phyloP scores from a whole-genome alignment of 768 basidiomycete genomes.

The Candolleomyces eurysporus region DNA sequence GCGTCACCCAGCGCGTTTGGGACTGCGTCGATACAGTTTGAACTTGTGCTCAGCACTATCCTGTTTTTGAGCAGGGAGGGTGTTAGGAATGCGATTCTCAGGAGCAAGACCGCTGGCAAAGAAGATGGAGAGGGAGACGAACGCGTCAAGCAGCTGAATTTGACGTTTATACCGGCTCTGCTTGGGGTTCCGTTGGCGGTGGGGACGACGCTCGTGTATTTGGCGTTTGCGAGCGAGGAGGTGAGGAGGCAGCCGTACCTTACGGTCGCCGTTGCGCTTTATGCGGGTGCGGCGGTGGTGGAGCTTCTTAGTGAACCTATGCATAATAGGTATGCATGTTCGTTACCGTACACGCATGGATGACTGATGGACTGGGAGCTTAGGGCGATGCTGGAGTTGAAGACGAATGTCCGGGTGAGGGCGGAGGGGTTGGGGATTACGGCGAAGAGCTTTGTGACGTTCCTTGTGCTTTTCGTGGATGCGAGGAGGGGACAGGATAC shows the following conservation, averaged over 20 bases:
- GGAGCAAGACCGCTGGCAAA: conserved; percentile 33
- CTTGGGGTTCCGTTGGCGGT: conserved; percentile 68
- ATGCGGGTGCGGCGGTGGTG: conserved; percentile 68
- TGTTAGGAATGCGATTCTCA: conserved; percentile 79
- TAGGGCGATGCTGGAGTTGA: conserved; percentile 66
- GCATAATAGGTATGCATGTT: conserved; percentile 59
- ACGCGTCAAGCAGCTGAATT: conserved; percentile 30
- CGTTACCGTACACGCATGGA: background rate
- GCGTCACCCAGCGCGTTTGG: conserved; percentile 85
- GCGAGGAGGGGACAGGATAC: conserved; percentile 31
- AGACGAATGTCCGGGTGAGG: conserved; percentile 69
- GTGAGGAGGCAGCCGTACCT: conserved; percentile 68
- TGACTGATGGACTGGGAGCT: background rate
- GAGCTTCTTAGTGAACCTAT: conserved; percentile 85
- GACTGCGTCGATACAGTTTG: conserved; percentile 92
- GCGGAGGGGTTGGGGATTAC: conserved; percentile 87
- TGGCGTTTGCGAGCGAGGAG: conserved; percentile 46
- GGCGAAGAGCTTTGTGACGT: conserved; percentile 68
- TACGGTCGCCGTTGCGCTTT: conserved; percentile 56
- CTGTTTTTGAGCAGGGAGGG: conserved; percentile 94
- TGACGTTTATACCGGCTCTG: conserved; percentile 63
- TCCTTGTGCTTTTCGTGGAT: conserved; percentile 60
- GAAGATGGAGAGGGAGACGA: background rate
- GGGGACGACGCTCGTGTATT: conserved; percentile 52
- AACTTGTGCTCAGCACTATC: conserved; percentile 85